Base-by-base conservation (phyloP, 164 flowering plant species). In the Paratinospora sagittata region DNA sequence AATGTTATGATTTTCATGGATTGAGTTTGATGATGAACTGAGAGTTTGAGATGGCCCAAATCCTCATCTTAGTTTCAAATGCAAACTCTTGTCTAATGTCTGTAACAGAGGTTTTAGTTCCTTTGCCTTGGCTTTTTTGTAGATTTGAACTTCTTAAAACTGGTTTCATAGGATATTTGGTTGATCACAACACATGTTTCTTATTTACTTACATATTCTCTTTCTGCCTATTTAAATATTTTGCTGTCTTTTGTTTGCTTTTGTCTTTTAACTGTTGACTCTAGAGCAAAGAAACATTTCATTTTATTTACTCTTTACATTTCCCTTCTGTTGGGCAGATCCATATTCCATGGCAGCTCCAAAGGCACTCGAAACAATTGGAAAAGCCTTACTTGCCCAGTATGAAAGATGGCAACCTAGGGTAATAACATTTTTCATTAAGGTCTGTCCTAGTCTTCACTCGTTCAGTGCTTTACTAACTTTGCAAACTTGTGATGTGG, bases 391-490 rank as follows among this genome's bases (percentile, higher is more conserved):
- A 79, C 86, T 79, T 55, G 69, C 64, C 23, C 99, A 95, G 74
- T 95, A 95, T 82, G 99, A 91, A 78, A 86, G 97, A 77, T 95
- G 99, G 99, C 99, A 90, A 73, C 96, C 99, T 10, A 86, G 75
- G 97, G 99, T 95, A 70, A 69, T 82, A 72, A 79, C 34, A 63
- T 37, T 37, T 66, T 21, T 41, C 24, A 23, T 43, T 58, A 14
- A 13, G 27, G 27, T n/a, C 10, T 41, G 23, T 62, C 34, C 34
- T 30, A 47, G 30, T 67, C 68, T 37, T 68, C 24, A 66, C 70
- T 14, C 34, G 66, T 70, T 39, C 64, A 34, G 19, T 68, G 65
- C 43, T 45, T 67, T 49, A 72, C 11, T 49, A 30, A 62, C 14
- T 24, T 68, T 8, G 36, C 36, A 24, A 39, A 45, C n/a, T 61